Evolutionary conservation across 805 yeast genomes (phyloP), one percentile per base, ranked within the genome.

Genomic region (Lipomyces starkeyi): DNA sequence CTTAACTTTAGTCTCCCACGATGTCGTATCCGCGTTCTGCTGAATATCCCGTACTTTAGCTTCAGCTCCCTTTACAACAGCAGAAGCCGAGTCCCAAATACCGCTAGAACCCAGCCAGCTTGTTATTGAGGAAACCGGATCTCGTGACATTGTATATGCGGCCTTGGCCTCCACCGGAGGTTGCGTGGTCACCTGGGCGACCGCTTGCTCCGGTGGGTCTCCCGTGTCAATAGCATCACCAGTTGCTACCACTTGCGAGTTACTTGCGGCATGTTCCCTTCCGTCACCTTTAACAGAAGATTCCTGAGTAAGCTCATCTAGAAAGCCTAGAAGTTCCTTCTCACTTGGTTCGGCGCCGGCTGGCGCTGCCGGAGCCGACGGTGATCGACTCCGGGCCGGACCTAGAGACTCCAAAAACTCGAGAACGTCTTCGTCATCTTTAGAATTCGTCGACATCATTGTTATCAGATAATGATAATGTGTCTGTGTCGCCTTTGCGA

Each of bases 31-130:
- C 14, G 69, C 71, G n/a, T 66, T 65, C n/a, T 74, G 72, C 66
- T 78, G 80, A 17, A 79, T 73, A 58, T 81, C 83, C 29, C 80
- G 73, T 25, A 81, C 80, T 58, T 66, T 73, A 1, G 81, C 80
- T 67, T 81, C 83, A 14, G 83, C 83, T 66, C 79, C 80, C 60
- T 78, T 77, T 49, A 81, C 80, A 22, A 82, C 83, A 8, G 78
- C 74, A 25, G 78, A 75, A 6, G 82, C 81, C 2, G 77, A 70
- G 62, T 77, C 78, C 84, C 84, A 81, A 9, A 82, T 60, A 1
- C 80, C 83, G 6, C 75, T 78, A 64, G 74, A 69, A 4, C 73
- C 74, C 34, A 72, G 65, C 74, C 74, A 71, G 47, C 68, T 66
- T 2, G 73, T 60, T 29, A 69, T 59, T 14, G 64, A 61, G 27